Evolutionary conservation across 129 eudicot genomes (phyloP), one percentile per base, ranked within the genome.

Genomic region (Flaveria bidentis): DNA sequence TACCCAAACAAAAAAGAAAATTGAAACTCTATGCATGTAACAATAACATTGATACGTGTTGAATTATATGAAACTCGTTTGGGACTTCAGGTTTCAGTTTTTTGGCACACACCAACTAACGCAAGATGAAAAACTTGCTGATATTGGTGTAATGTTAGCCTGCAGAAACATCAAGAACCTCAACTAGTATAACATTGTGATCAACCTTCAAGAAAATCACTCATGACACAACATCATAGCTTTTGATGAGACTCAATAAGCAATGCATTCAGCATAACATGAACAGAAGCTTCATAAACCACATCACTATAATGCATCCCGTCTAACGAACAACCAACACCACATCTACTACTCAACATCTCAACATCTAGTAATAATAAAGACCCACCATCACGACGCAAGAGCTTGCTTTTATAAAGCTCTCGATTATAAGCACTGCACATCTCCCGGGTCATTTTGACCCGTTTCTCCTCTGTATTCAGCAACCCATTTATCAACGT

Each of bases 301-400:
- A 76, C 87, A 16, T 62, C 86, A 64, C 83, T 79, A 80, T 94
- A 94, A 82, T 94, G 98, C 98, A 94, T 94, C 47, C 98, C 98
- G 61, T 94, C 98, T 56, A 41, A 72, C 11, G 98, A 84, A 79
- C 98, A 94, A 39, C 45, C 80, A 33, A 6, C 66, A 76, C 98
- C 98, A 52, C 98, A 94, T 49, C 73, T 89, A 28, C 46, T 39
- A 67, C 81, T 94, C 81, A 94, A 71, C 53, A 20, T 69, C 73
- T 61, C 82, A 18, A 87, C 85, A 82, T 94, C 90, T n/a, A 94
- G 86, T 41, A 91, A 75, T 71, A 91, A 71, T 58, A 91, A 77
- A 0, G 93, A 92, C 4, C 98, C 98, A 62, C 92, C 92, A 65
- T 85, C 83, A 67, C 84, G 85, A 4, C 88, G 89, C 89, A 94